Base-by-base conservation (phyloP, 805 yeast species). In the Ogataea trehaloabstinens region DNA sequence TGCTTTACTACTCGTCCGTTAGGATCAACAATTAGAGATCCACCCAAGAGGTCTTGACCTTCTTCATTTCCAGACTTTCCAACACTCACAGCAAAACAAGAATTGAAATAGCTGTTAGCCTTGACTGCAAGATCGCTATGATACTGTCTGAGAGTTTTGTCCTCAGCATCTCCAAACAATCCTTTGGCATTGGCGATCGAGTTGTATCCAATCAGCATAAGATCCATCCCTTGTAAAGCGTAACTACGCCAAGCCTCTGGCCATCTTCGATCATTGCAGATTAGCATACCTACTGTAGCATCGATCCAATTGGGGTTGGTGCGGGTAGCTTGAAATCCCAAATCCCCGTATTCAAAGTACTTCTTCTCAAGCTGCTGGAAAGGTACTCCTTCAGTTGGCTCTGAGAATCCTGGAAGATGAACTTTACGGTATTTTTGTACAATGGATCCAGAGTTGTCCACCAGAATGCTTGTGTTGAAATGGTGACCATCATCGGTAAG, bases 201-300 rank as follows among this genome's bases (percentile, higher is more conserved):
- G 40, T 62, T 63, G 42, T 58, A 63, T 3, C 68, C 68, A 28
- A 53, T 56, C 28, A 65, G 33, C 29, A 63, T 58, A 8, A 64
- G 39, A 25, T 64, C 68, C 55, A 60, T 60, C 7, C 68, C 68
- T 46, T 63, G 68, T 2, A 64, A 45, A 11, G 64, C 68, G 31
- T 61, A 60, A 22, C 46, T 38, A 46, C 67, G 55, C 68, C 69
- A 64, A n/a, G 67, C 58, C 40, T 63, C 69, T 5, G 67, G 61
- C 69, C 68, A 63, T 46, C 68, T 56, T 49, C 68, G 55, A 42
- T 64, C 68, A 35, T 64, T 64, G 49, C 68, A 63, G 24, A 64
- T 63, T 40, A 63, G 44, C 55, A 59, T 60, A 24, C 68, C 66
- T 22, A 57, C 35, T n/a, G 59, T 60, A 19, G 60, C 56, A 38